phyloP scores from a whole-genome alignment of 2,329 filamentous ascomycete genomes.

The Aspergillus transmontanensis region DNA sequence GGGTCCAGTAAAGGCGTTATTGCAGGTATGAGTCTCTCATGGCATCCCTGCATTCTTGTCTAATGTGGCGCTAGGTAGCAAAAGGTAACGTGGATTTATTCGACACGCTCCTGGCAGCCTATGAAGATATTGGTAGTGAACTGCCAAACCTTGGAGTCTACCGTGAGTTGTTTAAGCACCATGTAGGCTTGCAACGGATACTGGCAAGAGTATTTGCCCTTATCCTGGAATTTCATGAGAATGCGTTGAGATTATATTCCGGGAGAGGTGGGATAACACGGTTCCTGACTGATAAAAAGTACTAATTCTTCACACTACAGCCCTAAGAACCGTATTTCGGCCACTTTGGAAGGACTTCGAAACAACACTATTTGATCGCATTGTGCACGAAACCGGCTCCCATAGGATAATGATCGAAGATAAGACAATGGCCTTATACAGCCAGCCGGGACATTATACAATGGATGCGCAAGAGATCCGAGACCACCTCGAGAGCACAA shows the following conservation, averaged over 20 bases:
- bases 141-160: not conserved
- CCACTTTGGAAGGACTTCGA: not conserved
- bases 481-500: not conserved
- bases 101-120: not conserved
- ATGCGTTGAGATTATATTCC: not conserved
- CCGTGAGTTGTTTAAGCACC: not conserved
- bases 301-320: not conserved
- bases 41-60: not conserved
- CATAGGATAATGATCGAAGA: not conserved
- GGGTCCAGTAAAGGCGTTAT: not conserved
- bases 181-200: not conserved
- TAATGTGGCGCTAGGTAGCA: not conserved
- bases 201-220: not conserved
- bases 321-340: not conserved
- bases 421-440: not conserved
- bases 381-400: not conserved
- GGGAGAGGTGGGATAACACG: not conserved
- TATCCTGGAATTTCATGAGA: not conserved
- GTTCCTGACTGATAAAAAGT: not conserved
- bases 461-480: not conserved
- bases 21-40: not conserved
- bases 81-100: not conserved
- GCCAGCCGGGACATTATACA: not conserved
- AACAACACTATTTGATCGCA: not conserved
- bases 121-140: not conserved